Evolutionary conservation across 2,329 filamentous ascomycete species (phyloP), one percentile per base, ranked within the genome.

Genomic region (Chrysoporthe cubensis): DNA sequence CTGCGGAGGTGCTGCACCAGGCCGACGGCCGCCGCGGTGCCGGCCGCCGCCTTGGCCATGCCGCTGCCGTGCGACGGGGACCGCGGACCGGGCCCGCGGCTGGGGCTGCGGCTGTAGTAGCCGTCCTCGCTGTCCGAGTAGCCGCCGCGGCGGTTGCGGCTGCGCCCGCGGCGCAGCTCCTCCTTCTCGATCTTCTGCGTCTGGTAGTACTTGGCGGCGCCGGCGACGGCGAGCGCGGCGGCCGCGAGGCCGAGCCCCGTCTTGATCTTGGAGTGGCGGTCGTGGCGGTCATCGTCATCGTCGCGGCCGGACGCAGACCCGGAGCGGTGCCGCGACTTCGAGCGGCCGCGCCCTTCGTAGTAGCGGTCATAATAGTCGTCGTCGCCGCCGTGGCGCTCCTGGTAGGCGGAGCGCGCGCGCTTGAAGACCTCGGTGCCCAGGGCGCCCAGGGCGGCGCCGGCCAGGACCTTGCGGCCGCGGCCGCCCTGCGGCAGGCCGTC

Each of bases 121-220:
- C 81, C 81, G 2, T 61, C 59, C n/a, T 61, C 59, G 73, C 56
- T 75, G 72, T 81, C 80, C 64, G 82, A 78, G 59, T 79, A 77
- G 48, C 78, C 64, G 16, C 64, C 76, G 4, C 63, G 63, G 50
- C 85, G 81, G 54, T 79, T 82, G 43, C 84, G 82, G 72, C 84
- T 84, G 57, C 87, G 85, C 11, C 88, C 88, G 62, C 88, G 85
- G 37, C 74, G 79, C 16, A 82, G 76, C 72, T 90, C 87, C 71
- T 89, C 88, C 73, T 85, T 87, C 57, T 89, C 86, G 57, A 85
- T 76, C 73, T 87, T 88, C 76, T 82, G 86, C 72, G 84, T 83
- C 70, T 89, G 84, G 74, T 87, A 85, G 73, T 89, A 89, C 74
- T 90, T 89, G 70, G 87, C 84, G 5, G 88, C 88, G n/a, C 88